Base-by-base conservation (phyloP, 805 yeast species). In the Kluyveromyces starmeri region DNA sequence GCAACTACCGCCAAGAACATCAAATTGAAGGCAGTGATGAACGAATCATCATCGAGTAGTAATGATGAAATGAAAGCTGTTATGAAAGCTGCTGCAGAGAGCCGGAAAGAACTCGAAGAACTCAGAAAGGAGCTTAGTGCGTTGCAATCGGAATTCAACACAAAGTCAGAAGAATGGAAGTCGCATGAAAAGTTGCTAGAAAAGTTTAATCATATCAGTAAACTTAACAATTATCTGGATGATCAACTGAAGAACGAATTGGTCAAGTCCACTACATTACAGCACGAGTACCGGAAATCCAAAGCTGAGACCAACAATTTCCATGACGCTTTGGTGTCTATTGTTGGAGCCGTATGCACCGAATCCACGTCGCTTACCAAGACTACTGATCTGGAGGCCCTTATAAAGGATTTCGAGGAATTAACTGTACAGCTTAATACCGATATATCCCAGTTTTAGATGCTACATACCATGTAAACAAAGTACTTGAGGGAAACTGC, bases 1-100 rank as follows among this genome's bases (percentile, higher is more conserved):
- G 94, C 94, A 1, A 78, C 75, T 14, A 73, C 79, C 38, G 89
- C 85, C 3, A 80, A 82, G 51, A 64, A 65, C 43, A 81, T 83
- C 44, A 70, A 69, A 36, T 78, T 83, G 21, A 57, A 58, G 13
- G 94, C 89, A 0, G 67, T 48, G 15, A 50, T 69, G 35, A 73
- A 75, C 46, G 66, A 66, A 35, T 63, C 35, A 47, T 61, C 33
- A 44, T 19, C 28, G 7, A 26, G 10, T 16, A n/a, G 13, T 26
- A 26, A 26, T 13, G 17, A 14, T 10, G 28, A 26, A 7, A 13
- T 26, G 28, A 16, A 13, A n/a, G 28, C 28, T 9, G 33, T 18
- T 13, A 15, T 20, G 16, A 26, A 30, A 30, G 33, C 23, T 6
- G 18, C 33, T 5, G 23, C 33, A 9, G 16, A 9, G 11, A 22